A percentile compares a stretch with the other conserved stretches of the same genome.
Conservation (phyloP, 306 rosid genomes). For the Acmispon strigosus region DNA sequence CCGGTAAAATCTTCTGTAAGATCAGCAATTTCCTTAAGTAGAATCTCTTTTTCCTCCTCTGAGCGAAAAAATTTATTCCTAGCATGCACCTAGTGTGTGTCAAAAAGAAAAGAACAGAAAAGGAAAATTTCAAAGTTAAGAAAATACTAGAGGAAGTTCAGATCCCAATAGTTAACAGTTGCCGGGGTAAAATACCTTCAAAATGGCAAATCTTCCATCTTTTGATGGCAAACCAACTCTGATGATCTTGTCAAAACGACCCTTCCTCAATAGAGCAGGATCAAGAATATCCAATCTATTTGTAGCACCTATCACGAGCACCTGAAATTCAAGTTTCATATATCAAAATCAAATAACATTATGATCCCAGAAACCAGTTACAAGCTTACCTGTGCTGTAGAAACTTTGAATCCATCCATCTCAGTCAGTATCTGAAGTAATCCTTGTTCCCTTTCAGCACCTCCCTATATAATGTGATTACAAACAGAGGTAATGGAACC, state of each 20-base stretch:
- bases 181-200: constrained; percentile 53
- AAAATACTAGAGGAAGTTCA: constrained; percentile 17
- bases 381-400: constrained; percentile 69
- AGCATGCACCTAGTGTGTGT: constrained; percentile 78
- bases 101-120: background rate
- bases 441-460: constrained; percentile 96
- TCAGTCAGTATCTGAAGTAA: constrained; percentile 96
- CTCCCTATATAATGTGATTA: constrained; percentile 60
- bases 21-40: constrained; percentile 82
- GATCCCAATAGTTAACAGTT: background rate
- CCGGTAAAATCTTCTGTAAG: constrained; percentile 94
- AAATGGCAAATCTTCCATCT: constrained; percentile 92
- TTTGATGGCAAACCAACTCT: constrained; percentile 97
- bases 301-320: constrained; percentile 94
- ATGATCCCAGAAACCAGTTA: constrained; percentile 10
- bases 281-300: constrained; percentile 96
- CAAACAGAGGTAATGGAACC: background rate
- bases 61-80: constrained; percentile 82
- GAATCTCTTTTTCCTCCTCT: constrained; percentile 67
- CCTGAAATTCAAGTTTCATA: constrained; percentile 55
- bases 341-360: constrained; percentile 25
- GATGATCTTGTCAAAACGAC: constrained; percentile 96
- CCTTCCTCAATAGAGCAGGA: constrained; percentile 95
- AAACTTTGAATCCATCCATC: constrained; percentile 96
- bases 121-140: background rate